phyloP scores from a whole-genome alignment of 805 yeast genomes.

The Citeromyces matritensis region DNA sequence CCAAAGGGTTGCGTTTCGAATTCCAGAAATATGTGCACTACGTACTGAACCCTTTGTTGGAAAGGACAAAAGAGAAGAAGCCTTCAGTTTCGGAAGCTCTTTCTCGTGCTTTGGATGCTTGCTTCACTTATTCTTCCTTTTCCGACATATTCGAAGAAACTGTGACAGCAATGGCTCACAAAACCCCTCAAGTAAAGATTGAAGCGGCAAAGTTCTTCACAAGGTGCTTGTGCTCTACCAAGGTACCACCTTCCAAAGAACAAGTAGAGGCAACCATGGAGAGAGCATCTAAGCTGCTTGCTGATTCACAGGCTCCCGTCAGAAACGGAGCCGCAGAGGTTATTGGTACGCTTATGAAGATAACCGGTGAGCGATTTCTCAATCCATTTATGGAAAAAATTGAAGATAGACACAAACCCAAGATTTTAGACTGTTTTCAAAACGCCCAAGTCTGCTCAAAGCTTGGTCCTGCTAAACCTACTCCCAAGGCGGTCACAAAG shows the following conservation, averaged over 20 bases:
- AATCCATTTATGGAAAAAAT: slow-evolving; percentile 46
- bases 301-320: slow-evolving; percentile 76
- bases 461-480: slow-evolving; percentile 4
- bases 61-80: slow-evolving; percentile 82
- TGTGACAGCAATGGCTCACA: slow-evolving; percentile 47
- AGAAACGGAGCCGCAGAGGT: slow-evolving; percentile 66
- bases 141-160: slow-evolving; percentile 45
- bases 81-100: slow-evolving; percentile 62
- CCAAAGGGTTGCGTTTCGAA: slow-evolving; percentile 44
- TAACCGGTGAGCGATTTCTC: slow-evolving; percentile 63
- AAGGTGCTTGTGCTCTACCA: slow-evolving; percentile 42
- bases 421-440: slow-evolving; percentile 46
- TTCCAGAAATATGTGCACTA: slow-evolving; percentile 39
- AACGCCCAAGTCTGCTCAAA: slow-evolving; percentile 33
- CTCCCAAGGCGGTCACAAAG: slow-evolving; percentile 6
- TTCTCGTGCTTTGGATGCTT: slow-evolving; percentile 46
- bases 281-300: slow-evolving; percentile 43
- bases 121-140: slow-evolving; percentile 34
- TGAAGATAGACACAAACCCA: slow-evolving; percentile 53
- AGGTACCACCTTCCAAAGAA: slow-evolving; percentile 26
- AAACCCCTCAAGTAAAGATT: slow-evolving; percentile 70
- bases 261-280: slow-evolving; percentile 47
- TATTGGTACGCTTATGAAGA: slow-evolving; percentile 70
- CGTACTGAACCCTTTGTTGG: slow-evolving; percentile 51
- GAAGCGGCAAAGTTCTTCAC: slow-evolving; percentile 54